Evolutionary conservation across 75 land plant species (phyloP), one percentile per base, ranked within the genome.

Genomic region (Isoetes taiwanensis): DNA sequence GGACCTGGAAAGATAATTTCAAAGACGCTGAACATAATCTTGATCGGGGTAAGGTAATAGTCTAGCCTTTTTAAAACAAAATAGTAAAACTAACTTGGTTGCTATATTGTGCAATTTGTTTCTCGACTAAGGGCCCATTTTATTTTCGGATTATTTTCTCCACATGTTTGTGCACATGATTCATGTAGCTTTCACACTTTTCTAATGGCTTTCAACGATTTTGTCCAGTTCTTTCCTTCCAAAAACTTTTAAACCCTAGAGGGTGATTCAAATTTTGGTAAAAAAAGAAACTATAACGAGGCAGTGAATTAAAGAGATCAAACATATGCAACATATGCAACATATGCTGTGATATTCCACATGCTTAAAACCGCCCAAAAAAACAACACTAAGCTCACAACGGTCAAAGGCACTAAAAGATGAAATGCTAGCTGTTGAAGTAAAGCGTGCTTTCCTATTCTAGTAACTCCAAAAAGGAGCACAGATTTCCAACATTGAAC

Each of bases 381-480:
- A 61, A 63, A 89, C 99, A 27, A 90, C 69, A 34, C 70, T 78
- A 52, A 89, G 96, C 58, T 82, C 86, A 94, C 43, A n/a, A 94
- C 91, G 41, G 75, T 80, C 12, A 94, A 50, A 35, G 71, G 77
- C 53, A 82, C 76, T 10, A 81, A 78, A 53, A 94, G 69, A 59
- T 72, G 72, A 11, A 28, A 34, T 12, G 99, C 99, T 27, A 94
- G 58, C 65, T 68, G 73, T 68, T 94, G 99, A 17, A 94, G 90
- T 56, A 94, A 80, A 2, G 91, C 89, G 24, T 96, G 88, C 58
- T 94, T 94, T 32, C 99, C 99, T 1, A 96, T 94, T 37, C 99
- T 96, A 60, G 99, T 94, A 62, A 89, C 99, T 63, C 99, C 99
- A 46, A 94, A 96, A 37, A 94, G 74, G 29, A 94, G 84, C 41